Conservation (phyloP, 768 basidiomycete genomes). For the Hericium coralloides region DNA sequence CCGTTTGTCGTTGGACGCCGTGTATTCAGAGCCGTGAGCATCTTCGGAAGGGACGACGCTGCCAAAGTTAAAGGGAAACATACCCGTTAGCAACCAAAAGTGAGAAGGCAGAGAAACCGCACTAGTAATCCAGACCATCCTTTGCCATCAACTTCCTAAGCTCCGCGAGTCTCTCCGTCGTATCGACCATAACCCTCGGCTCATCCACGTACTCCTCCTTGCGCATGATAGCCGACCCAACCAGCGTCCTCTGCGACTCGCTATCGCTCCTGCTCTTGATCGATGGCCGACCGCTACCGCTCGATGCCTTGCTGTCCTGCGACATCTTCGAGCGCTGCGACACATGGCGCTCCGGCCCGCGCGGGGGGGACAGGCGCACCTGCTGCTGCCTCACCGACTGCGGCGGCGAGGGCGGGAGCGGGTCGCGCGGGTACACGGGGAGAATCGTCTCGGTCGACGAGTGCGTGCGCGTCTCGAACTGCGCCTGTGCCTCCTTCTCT, state of each 20-base stretch:
- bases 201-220: conserved; percentile 17
- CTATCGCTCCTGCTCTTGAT: conserved; percentile 2
- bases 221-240: conserved; percentile 15
- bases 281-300: conserved; percentile 11
- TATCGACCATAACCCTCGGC: conserved; percentile 14
- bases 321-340: conserved; percentile 11
- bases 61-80: neutral
- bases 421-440: conserved; percentile 12
- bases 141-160: conserved; percentile 14
- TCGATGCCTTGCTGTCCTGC: conserved; percentile 7
- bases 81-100: conserved; percentile 3
- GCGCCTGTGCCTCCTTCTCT: conserved; percentile 9
- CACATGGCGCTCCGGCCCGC: conserved; percentile 7
- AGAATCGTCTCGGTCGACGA: conserved; percentile 12
- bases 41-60: conserved; percentile 76
- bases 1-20: conserved; percentile 66
- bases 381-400: neutral
- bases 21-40: conserved; percentile 78
- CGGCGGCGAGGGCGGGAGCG: neutral
- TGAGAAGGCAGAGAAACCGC: neutral
- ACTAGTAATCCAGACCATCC: conserved; percentile 15
- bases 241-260: conserved; percentile 15
- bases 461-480: conserved; percentile 1
- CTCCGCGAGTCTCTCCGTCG: conserved; percentile 9
- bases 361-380: neutral